Evolutionary conservation across 495 filamentous ascomycete species (phyloP).

Genomic region (Trichoderma erinaceum): DNA sequence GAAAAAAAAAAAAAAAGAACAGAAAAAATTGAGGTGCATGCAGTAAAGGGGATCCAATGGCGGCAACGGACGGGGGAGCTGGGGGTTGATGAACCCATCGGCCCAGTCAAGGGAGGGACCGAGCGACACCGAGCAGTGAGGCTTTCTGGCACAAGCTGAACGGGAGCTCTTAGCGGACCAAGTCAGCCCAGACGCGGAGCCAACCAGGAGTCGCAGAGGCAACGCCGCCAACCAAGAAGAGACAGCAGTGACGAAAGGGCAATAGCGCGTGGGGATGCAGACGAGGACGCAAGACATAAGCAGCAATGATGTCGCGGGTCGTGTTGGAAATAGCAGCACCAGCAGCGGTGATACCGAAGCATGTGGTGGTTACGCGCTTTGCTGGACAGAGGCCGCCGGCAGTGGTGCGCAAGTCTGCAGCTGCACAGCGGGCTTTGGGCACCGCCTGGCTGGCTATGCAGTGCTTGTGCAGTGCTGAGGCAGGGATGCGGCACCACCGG

Average conservation of each 20-base stretch:
- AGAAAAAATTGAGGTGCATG: slow-evolving; percentile 48
- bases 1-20: slow-evolving; percentile 43
- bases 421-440: slow-evolving; percentile 3
- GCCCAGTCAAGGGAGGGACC: slow-evolving; percentile 5
- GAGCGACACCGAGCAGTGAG: not conserved
- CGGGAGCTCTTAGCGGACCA: not conserved
- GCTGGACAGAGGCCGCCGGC: slow-evolving; percentile 3
- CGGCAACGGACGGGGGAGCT: not conserved
- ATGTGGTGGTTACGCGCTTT: slow-evolving; percentile 13
- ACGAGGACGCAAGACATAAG: slow-evolving; percentile 26
- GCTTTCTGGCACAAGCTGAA: not conserved
- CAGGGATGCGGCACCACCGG: not conserved
- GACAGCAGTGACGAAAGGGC: not conserved
- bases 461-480: slow-evolving; percentile 10
- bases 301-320: slow-evolving; percentile 18
- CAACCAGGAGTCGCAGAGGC: not conserved
- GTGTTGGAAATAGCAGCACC: not conserved
- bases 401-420: not conserved
- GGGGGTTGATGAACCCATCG: slow-evolving; percentile 7
- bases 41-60: not conserved
- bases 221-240: not conserved
- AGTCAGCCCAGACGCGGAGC: not conserved
- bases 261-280: slow-evolving; percentile 17
- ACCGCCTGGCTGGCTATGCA: slow-evolving; percentile 12
- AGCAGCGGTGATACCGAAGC: slow-evolving; percentile 14